Evolutionary conservation across 2,329 filamentous ascomycete genomes (phyloP), one percentile per base, ranked within the genome.

Genomic region (Nigrospora oryzae): DNA sequence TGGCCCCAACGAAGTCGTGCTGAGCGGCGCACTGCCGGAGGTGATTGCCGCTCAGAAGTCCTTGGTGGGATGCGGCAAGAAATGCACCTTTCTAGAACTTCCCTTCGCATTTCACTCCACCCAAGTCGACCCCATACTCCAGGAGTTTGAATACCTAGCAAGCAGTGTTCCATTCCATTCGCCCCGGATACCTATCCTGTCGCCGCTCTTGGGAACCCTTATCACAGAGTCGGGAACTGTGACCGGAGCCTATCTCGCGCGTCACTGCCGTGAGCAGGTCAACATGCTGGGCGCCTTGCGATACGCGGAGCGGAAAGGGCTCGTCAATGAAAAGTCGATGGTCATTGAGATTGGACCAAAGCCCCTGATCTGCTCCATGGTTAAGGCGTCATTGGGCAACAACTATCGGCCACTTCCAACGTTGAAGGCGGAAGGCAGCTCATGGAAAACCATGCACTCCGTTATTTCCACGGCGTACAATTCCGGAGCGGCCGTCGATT

Each of bases 301-400:
- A n/a, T 64, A 63, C 30, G 77, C 74, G 1, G 65, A 70, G 43
- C 63, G 66, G 2, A 63, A 68, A 11, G 69, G 68, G 39, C 55
- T 71, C 10, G 70, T 83, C 33, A 67, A 77, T 40, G 72, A 75
- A 30, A 71, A 71, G 53, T 80, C 77, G 8, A 64, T 75, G 8
- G 86, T 77, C 73, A 59, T 87, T 40, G 84, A 88, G 54, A 67
- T 87, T 47, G 84, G 84, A 2, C 80, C 83, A 4, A 78, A 86
- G 49, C 80, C 81, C 0, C 72, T 85, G 11, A 83, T 77, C 62
- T 68, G 70, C 10, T 70, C 70, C 19, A 81, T 88, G 66, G 70
- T 85, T 46, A 75, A 74, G 59, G 66, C 71, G 4, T 75, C 66
- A 6, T 62, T 78, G 32, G 62, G 64, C 16, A 49, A 61, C 11